Evolutionary conservation across 441 rosid genomes (phyloP).

Genomic region (Eutrema salsugineum): DNA sequence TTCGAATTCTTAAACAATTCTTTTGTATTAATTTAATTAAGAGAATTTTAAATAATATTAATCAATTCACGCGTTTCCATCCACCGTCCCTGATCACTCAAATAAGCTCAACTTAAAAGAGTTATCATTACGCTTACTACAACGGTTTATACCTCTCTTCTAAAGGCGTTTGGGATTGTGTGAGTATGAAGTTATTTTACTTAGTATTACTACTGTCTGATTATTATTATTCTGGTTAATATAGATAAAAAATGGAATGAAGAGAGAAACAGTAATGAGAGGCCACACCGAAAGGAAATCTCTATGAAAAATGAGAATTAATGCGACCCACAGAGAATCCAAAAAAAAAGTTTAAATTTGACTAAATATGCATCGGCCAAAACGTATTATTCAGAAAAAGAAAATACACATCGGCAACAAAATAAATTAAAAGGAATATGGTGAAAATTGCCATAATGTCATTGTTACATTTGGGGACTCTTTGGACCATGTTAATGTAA

Average conservation of each 20-base stretch:
- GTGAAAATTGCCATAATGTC: conserved; percentile 24
- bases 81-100: conserved; percentile 34
- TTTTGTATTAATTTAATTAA: conserved; percentile 7
- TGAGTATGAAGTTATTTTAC: conserved; percentile 13
- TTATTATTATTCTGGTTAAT: not conserved
- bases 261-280: not conserved
- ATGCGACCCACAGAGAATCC: conserved; percentile 1
- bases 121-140: not conserved
- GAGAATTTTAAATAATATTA: conserved; percentile 4
- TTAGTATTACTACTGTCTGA: not conserved
- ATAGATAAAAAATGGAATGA: not conserved
- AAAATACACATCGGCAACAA: not conserved
- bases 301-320: conserved; percentile 35
- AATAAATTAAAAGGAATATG: not conserved
- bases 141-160: not conserved
- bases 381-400: too few relatives aligned
- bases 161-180: not conserved
- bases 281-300: conserved; percentile 44
- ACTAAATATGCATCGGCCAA: too few relatives aligned
- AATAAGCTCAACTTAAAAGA: conserved; percentile 2
- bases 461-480: conserved; percentile 19
- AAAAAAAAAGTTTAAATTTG: not conserved
- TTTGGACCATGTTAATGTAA: conserved; percentile 15
- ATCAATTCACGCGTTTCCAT: conserved; percentile 33
- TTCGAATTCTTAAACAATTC: not conserved